phyloP scores from a whole-genome alignment of 768 basidiomycete genomes.

The Peribolospora baueri region DNA sequence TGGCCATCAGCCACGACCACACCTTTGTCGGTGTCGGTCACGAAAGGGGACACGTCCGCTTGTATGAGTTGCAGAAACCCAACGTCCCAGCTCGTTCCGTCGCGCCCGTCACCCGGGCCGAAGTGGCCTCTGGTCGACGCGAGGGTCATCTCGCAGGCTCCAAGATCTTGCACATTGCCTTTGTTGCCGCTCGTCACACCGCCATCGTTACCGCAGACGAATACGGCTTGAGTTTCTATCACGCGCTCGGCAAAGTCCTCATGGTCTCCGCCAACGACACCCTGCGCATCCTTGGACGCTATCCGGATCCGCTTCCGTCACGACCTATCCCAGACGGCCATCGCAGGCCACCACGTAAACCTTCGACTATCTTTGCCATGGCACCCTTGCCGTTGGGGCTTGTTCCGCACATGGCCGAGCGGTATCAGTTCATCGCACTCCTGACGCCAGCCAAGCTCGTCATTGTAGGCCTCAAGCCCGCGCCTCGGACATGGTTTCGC shows the following conservation, averaged over 20 bases:
- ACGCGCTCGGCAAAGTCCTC: slow-evolving; percentile 74
- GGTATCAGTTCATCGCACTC: slow-evolving; percentile 54
- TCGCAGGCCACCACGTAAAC: slow-evolving; percentile 7
- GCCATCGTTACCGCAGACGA: slow-evolving; percentile 80
- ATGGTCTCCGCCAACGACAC: slow-evolving; percentile 90
- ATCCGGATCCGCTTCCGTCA: slow-evolving; percentile 28
- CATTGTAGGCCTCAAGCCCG: slow-evolving; percentile 73
- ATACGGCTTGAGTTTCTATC: slow-evolving; percentile 75
- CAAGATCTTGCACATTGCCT: slow-evolving; percentile 54
- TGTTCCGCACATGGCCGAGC: slow-evolving; percentile 45
- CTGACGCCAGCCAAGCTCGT: slow-evolving; percentile 78
- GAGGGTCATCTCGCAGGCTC: slow-evolving; percentile 67
- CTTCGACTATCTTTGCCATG: slow-evolving; percentile 47
- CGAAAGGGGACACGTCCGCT: slow-evolving; percentile 52
- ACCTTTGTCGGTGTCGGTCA: slow-evolving; percentile 82
- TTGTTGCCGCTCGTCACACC: slow-evolving; percentile 76
- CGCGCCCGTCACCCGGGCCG: slow-evolving; percentile 38
- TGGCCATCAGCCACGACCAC: slow-evolving; percentile 77
- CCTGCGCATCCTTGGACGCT: slow-evolving; percentile 74
- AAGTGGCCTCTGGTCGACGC: slow-evolving; percentile 49
- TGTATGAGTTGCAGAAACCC: slow-evolving; percentile 56
- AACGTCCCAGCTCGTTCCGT: slow-evolving; percentile 35
- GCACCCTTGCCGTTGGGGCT: slow-evolving; percentile 59
- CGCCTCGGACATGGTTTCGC: slow-evolving; percentile 63
- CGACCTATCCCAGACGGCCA: background rate